Evolutionary conservation across 352 stramenopile genomes (phyloP).

Genomic region (Globisporangium acanthophoron): DNA sequence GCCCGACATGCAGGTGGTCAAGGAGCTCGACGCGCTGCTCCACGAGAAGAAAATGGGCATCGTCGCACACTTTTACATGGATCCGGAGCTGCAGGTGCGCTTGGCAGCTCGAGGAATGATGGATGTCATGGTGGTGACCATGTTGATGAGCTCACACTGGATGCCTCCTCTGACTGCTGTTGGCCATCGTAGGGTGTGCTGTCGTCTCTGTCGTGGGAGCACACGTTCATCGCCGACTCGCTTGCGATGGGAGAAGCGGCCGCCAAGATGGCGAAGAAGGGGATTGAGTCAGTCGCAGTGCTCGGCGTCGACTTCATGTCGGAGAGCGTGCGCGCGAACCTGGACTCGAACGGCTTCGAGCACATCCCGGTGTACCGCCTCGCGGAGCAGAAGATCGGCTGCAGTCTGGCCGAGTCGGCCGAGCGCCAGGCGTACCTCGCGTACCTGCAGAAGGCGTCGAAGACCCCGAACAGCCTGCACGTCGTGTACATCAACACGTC

Average conservation of each 20-base stretch:
- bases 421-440: constrained; percentile 91
- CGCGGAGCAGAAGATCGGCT: constrained; percentile 90
- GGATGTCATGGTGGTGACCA: background rate
- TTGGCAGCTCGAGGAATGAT: constrained; percentile 4
- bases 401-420: constrained; percentile 92
- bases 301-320: constrained; percentile 98
- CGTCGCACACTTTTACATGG: constrained; percentile 98
- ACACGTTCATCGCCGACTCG: constrained; percentile 95
- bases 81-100: constrained; percentile 93
- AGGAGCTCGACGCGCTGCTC: constrained; percentile 82
- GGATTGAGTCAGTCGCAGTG: constrained; percentile 90
- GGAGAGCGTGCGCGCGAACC: constrained; percentile 93
- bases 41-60: constrained; percentile 93
- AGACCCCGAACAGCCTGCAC: constrained; percentile 90
- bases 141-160: background rate
- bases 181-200: constrained; percentile 44
- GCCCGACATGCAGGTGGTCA: constrained; percentile 82
- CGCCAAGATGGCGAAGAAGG: constrained; percentile 90
- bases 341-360: constrained; percentile 89
- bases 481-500: constrained; percentile 99
- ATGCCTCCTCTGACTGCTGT: background rate
- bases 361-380: constrained; percentile 95
- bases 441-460: constrained; percentile 88
- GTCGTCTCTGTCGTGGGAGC: constrained; percentile 77
- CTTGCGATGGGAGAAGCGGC: constrained; percentile 97